phyloP scores from a whole-genome alignment of 2,329 filamentous ascomycete genomes.

The Xylaria sp. region DNA sequence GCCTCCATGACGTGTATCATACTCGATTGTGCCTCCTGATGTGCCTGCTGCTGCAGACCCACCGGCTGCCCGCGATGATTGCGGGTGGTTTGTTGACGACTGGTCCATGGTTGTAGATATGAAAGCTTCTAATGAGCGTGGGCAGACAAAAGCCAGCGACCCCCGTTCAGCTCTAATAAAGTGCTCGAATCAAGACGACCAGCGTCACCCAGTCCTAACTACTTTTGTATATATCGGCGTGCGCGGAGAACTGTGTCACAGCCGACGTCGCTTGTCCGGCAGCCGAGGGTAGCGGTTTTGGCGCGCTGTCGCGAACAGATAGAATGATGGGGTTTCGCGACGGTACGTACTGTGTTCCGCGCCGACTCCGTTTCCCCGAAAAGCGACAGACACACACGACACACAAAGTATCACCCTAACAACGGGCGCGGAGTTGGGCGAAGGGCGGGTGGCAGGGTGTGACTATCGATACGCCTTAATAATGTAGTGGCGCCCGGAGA shows the following conservation, averaged over 20 bases:
- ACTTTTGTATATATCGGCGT: constrained; percentile 20
- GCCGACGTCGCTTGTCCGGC: constrained; percentile 16
- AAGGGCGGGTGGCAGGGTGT: constrained; percentile 25
- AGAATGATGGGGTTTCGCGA: constrained; percentile 28
- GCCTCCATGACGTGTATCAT: constrained; percentile 77
- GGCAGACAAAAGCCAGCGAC: constrained; percentile 9
- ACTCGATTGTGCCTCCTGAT: constrained; percentile 54
- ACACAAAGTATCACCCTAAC: constrained; percentile 34
- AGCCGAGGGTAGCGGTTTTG: constrained; percentile 13
- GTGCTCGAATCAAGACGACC: constrained; percentile 20
- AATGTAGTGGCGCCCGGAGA: constrained; percentile 18
- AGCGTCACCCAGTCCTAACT: constrained; percentile 28
- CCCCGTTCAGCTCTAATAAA: constrained; percentile 20
- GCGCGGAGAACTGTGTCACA: constrained; percentile 27
- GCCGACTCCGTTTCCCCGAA: constrained; percentile 17
- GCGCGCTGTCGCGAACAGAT: constrained; percentile 12
- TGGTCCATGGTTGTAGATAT: constrained; percentile 60
- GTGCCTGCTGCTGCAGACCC: constrained; percentile 35
- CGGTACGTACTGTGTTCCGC: constrained; percentile 25
- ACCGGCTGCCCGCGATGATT: constrained; percentile 54
- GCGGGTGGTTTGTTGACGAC: constrained; percentile 64
- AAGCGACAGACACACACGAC: constrained; percentile 22
- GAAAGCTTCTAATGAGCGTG: constrained; percentile 18
- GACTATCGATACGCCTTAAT: constrained; percentile 29
- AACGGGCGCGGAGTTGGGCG: constrained; percentile 16